Evolutionary conservation across 2,329 filamentous ascomycete genomes (phyloP), one percentile per base, ranked within the genome.

Genomic region (Elsinoe fawcettii): DNA sequence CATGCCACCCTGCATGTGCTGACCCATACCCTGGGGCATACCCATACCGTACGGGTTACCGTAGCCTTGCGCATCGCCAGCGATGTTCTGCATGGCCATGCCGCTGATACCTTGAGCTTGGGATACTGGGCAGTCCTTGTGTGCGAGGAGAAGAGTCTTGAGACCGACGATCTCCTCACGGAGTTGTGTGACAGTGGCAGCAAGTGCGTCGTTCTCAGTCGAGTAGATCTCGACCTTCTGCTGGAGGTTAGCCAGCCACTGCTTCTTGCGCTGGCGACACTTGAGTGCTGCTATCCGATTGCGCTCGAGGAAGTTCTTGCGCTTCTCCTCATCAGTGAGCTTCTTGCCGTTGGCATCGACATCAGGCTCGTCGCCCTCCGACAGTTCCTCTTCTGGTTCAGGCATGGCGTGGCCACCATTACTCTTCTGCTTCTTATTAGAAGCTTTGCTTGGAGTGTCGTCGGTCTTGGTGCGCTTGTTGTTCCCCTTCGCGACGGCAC

Each of bases 291-390:
- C 93, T 63, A 99, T 90, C 92, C 92, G 85, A 71, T 99, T 99
- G 25, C 93, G 81, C 69, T 99, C 93, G 2, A 99, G 77, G 72
- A 99, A 99, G 70, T 97, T 99, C 75, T 95, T 96, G 41, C 93
- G 82, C 77, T 99, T 99, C 76, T 99, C 93, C 68, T 97, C 93
- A 58, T 97, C 93, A 0, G 91, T 96, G 90, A 96, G 95, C 77
- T 96, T 96, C 71, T 84, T 87, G 56, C 66, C 64, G 43, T 61
- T 60, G 34, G 63, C 65, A 56, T 74, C 73, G 58, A 68, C 64
- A 47, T 73, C 70, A 11, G 59, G 58, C 14, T 67, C 63, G 3
- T 60, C 59, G 25, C 71, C 71, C 3, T 76, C 72, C 49, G 81
- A 77, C 51, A 82, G 79, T 47, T 77, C 80, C 62, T 78, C 78